A percentile compares a stretch with the other conserved stretches of the same genome.
Conservation (phyloP, 2,329 filamentous ascomycete genomes). For the Rutstroemia sp. region DNA sequence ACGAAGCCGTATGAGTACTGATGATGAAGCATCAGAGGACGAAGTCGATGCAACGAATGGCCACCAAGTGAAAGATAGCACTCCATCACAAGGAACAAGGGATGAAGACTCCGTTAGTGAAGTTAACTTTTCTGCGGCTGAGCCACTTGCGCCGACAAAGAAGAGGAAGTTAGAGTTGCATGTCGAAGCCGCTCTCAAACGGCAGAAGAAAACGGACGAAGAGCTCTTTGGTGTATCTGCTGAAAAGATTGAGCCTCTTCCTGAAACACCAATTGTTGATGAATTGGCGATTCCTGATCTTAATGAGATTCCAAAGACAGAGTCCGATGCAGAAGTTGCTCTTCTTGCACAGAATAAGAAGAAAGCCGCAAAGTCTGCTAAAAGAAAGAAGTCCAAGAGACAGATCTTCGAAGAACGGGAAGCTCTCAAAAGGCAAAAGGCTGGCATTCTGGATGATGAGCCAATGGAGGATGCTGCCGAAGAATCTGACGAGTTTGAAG, state of each 20-base stretch:
- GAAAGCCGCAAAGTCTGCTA: slow-evolving; percentile 46
- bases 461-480: slow-evolving; percentile 31
- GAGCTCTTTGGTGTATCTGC: slow-evolving; percentile 64
- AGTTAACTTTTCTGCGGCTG: slow-evolving; percentile 59
- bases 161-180: slow-evolving; percentile 72
- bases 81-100: slow-evolving; percentile 35
- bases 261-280: slow-evolving; percentile 33
- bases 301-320: slow-evolving; percentile 42
- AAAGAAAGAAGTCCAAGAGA: slow-evolving; percentile 73
- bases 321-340: slow-evolving; percentile 39
- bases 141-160: slow-evolving; percentile 44
- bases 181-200: slow-evolving; percentile 64
- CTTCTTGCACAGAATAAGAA: slow-evolving; percentile 42
- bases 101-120: slow-evolving; percentile 67
- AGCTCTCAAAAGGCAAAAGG: slow-evolving; percentile 48
- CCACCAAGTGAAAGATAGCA: slow-evolving; percentile 14
- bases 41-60: slow-evolving; percentile 19
- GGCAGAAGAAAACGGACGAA: slow-evolving; percentile 73
- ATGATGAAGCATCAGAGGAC: slow-evolving; percentile 40
- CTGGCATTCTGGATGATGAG: slow-evolving; percentile 36
- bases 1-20: slow-evolving; percentile 64
- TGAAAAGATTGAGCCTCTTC: slow-evolving; percentile 43
- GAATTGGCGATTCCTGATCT: slow-evolving; percentile 43
- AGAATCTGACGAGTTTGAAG: slow-evolving; percentile 26
- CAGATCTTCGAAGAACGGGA: slow-evolving; percentile 64